These are phyloP conservation scores for Colletotrichum falcatum DNA, from an alignment of 2,329 filamentous ascomycete genomes.

Conservation along the genomic window DNA sequence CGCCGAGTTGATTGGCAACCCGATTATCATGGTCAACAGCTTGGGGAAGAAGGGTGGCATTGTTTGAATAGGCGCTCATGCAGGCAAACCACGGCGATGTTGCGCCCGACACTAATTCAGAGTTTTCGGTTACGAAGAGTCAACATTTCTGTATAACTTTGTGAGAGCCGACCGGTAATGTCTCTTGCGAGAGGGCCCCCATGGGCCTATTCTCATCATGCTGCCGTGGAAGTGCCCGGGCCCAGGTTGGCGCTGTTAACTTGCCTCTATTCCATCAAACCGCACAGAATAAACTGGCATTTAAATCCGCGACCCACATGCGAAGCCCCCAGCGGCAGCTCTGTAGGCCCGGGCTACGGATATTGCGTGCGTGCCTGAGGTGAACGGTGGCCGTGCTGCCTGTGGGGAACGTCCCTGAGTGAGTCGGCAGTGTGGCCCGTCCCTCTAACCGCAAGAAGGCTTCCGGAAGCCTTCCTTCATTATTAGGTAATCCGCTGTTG, in stretches of 20 bases:
- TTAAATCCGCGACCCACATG: not conserved
- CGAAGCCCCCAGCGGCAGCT: not conserved
- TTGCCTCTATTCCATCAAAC: not conserved
- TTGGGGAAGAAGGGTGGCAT: slow-evolving; percentile 7
- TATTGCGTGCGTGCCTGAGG: not conserved
- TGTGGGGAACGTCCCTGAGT: not conserved
- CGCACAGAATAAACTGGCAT: not conserved
- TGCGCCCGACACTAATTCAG: slow-evolving; percentile 3
- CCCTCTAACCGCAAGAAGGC: not conserved
- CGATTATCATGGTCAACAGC: slow-evolving; percentile 3
- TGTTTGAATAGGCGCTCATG: slow-evolving; percentile 11
- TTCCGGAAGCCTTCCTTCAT: not conserved
- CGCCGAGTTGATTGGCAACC: not conserved
- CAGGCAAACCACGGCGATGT: not conserved
- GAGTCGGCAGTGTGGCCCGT: not conserved
- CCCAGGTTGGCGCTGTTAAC: not conserved
- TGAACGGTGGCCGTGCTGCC: not conserved
- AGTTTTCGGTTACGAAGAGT: not conserved
- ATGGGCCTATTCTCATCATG: not conserved
- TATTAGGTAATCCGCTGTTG: slow-evolving; percentile 17
- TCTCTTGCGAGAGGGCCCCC: not conserved
- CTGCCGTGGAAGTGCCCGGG: not conserved
- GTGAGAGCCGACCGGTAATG: not conserved
- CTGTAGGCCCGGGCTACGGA: slow-evolving; percentile 2
- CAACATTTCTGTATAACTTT: no score